Percentiles rank a stretch among this genome's conserved stretches.
Conservation (phyloP, 805 yeast species). For the Metschnikowia lachancei region DNA sequence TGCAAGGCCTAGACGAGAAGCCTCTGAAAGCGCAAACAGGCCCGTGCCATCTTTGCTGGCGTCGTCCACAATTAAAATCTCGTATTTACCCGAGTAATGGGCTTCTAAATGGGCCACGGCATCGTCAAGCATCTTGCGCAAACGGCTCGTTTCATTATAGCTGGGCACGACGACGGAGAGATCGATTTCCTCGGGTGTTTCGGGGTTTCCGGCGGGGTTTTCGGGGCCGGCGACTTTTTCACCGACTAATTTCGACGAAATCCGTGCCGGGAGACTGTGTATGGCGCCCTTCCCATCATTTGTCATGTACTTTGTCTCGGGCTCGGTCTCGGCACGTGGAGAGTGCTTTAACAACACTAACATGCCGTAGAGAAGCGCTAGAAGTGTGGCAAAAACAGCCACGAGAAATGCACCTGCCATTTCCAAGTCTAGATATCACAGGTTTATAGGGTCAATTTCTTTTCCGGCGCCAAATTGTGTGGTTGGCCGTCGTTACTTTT, state of each 20-base stretch:
- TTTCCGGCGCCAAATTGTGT: too few species aligned
- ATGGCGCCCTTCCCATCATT: conserved; percentile 32
- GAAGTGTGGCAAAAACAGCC: conserved; percentile 11
- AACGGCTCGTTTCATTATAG: conserved; percentile 77
- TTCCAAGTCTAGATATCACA: too few species aligned
- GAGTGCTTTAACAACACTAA: conserved; percentile 55
- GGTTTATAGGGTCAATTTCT: too few species aligned
- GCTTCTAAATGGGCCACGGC: conserved; percentile 52
- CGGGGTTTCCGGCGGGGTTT: conserved; percentile 4
- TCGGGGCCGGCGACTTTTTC: too few species aligned
- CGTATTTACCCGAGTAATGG: conserved; percentile 48
- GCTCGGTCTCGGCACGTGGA: conserved; percentile 54
- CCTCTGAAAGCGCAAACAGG: conserved; percentile 64
- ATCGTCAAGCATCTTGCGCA: conserved; percentile 70
- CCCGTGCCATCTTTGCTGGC: conserved; percentile 84
- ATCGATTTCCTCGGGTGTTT: conserved; percentile 23
- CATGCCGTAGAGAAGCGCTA: conserved; percentile 34
- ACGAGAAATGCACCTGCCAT: conserved; percentile 5
- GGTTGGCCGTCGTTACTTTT: too few species aligned
- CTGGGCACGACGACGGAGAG: conserved; percentile 90
- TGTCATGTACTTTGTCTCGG: conserved; percentile 56
- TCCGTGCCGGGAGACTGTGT: conserved; percentile 35
- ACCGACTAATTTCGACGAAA: not conserved
- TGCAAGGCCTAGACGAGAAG: conserved; percentile 42
- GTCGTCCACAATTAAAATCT: conserved; percentile 86